Conservation (phyloP, 2,329 filamentous ascomycete species). For the Paramyrothecium sp. region DNA sequence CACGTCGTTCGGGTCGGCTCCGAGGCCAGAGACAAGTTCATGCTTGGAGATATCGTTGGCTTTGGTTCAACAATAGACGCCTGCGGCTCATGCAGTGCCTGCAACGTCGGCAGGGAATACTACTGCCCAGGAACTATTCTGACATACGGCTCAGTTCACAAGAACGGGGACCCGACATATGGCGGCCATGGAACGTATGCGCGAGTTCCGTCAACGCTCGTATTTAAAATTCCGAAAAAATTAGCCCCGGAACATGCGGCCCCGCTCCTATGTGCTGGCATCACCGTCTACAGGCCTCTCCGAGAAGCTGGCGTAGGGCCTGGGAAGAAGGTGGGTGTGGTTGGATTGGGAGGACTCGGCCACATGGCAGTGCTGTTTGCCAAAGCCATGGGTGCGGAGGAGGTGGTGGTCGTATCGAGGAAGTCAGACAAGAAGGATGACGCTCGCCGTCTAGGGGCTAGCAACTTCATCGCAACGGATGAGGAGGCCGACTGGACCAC, state of each 20-base stretch:
- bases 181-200: conserved; percentile 41
- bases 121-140: conserved; percentile 37
- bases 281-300: conserved; percentile 63
- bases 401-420: conserved; percentile 55
- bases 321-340: conserved; percentile 62
- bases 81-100: conserved; percentile 36
- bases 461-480: conserved; percentile 34
- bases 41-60: conserved; percentile 60
- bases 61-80: conserved; percentile 56
- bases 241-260: conserved; percentile 37
- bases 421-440: conserved; percentile 48
- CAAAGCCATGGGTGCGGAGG: conserved; percentile 60
- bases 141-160: conserved; percentile 51
- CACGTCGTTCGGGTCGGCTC: conserved; percentile 49
- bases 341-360: conserved; percentile 49
- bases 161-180: conserved; percentile 34
- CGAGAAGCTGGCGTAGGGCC: conserved; percentile 59
- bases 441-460: conserved; percentile 52
- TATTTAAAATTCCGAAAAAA: conserved; percentile 37
- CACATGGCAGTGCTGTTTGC: conserved; percentile 66
- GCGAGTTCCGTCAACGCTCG: conserved; percentile 36
- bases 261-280: conserved; percentile 68
- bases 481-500: conserved; percentile 50
- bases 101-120: conserved; percentile 33
- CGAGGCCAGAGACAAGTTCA: conserved; percentile 40